Evolutionary conservation across 139 green algal species (phyloP), one percentile per base, ranked within the genome.

Genomic region (Monoraphidium neglectum): DNA sequence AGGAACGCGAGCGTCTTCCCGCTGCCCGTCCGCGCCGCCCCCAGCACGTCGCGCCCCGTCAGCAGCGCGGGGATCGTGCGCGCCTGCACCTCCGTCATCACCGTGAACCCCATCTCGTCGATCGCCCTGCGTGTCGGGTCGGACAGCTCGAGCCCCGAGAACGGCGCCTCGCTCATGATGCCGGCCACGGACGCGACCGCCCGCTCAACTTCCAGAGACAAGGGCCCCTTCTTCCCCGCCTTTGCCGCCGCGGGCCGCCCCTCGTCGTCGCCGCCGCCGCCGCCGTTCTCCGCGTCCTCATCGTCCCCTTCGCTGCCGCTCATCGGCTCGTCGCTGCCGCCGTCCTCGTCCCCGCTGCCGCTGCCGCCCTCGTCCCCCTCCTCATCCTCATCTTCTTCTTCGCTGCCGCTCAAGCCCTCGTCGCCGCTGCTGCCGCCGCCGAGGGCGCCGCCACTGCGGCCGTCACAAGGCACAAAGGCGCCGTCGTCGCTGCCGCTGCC

Each of bases 1-100:
- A 99, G 86, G 74, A 99, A 99, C 3, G 96, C 96, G 12, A 99
- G 86, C 28, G 96, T 99, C 87, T 99, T 99, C 59, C 96, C 96
- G n/a, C 91, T 97, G 8, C 96, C 95, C 65, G 96, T 99, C 28
- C 95, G 88, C 13, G 96, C 96, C 4, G 96, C 95, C 4, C 92
- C 96, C 67, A 99, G 90, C 54, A 99, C 87, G 76, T 99, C 96
- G 24, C 90, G 77, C 1, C 96, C 96, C 12, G 90, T 83, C 64
- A 99, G 86, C 57, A 98, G 85, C 18, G 90, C 91, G 0, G 96
- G 96, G 23, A 99, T 97, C 46, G 91, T 97, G 36, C 93, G 82
- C 43, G 96, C 96, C 83, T 99, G 96, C 38, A 99, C 93, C 87
- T 98, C 89, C 26, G 92, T 99, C 92, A 99, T 97, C 78, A 91